These are phyloP conservation scores for Zarea fungicola DNA, from an alignment of 2,329 filamentous ascomycete genomes.

Conservation along the genomic window DNA sequence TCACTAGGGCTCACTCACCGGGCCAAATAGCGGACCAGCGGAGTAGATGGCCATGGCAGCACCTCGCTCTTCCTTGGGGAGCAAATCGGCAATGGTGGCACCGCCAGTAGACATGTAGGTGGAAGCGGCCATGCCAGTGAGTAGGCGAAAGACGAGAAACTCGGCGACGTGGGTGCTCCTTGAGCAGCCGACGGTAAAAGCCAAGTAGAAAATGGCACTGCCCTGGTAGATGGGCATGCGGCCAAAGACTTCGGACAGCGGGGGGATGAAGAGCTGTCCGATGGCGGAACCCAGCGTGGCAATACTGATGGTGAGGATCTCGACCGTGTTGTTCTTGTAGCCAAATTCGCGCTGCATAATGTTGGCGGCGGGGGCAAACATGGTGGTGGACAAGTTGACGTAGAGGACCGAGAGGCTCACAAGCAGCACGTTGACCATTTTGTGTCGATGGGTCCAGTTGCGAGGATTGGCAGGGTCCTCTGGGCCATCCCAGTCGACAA, in stretches of 20 bases:
- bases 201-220: constrained; percentile 46
- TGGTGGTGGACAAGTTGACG: too few relatives aligned
- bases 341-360: too few relatives aligned
- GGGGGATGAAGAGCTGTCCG: constrained; percentile 58
- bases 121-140: constrained; percentile 52
- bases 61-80: constrained; percentile 50
- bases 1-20: too few relatives aligned
- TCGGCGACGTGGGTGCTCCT: constrained; percentile 56
- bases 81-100: constrained; percentile 59
- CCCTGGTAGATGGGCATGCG: constrained; percentile 32
- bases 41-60: constrained; percentile 59
- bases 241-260: constrained; percentile 55
- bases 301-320: too few relatives aligned
- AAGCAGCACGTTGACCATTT: too few relatives aligned
- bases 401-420: too few relatives aligned
- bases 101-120: constrained; percentile 61
- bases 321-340: too few relatives aligned
- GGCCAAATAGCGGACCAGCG: constrained; percentile 54
- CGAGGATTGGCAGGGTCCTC: too few relatives aligned
- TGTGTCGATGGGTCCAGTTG: too few relatives aligned
- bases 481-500: too few relatives aligned
- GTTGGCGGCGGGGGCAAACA: too few relatives aligned
- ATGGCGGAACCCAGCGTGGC: constrained; percentile 44
- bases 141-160: constrained; percentile 56
- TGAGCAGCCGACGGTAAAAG: constrained; percentile 34